These are phyloP conservation scores for Geotrichum klebahnii DNA, from an alignment of 1,139 yeast species.

Conservation along the genomic window DNA sequence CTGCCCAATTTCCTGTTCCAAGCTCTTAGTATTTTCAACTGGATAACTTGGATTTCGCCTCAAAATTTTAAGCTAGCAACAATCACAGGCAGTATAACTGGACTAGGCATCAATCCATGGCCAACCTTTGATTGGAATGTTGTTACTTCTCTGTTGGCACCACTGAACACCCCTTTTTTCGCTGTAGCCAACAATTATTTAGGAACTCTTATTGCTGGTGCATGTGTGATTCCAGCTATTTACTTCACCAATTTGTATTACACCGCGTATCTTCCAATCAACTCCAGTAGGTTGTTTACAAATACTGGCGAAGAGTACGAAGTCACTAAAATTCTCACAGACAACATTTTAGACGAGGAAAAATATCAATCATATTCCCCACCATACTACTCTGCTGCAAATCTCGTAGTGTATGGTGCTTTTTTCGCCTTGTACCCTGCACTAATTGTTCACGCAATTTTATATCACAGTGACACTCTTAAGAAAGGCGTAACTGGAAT, in stretches of 20 bases:
- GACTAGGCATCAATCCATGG: conserved; percentile 52
- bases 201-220: conserved; percentile 46
- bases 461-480: conserved; percentile 29
- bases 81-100: conserved; percentile 51
- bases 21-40: conserved; percentile 52
- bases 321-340: conserved; percentile 43
- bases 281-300: conserved; percentile 46
- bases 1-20: conserved; percentile 51
- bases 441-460: conserved; percentile 45
- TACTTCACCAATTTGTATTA: conserved; percentile 50
- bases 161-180: conserved; percentile 45
- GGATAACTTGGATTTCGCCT: conserved; percentile 65
- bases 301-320: conserved; percentile 47
- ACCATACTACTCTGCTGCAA: conserved; percentile 59
- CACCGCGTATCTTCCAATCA: conserved; percentile 53
- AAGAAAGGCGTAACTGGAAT: conserved; percentile 33
- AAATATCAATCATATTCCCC: conserved; percentile 42
- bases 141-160: conserved; percentile 32
- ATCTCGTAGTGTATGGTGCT: conserved; percentile 53
- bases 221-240: conserved; percentile 42
- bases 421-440: conserved; percentile 58
- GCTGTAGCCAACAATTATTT: conserved; percentile 41
- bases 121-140: conserved; percentile 50
- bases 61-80: conserved; percentile 50
- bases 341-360: conserved; percentile 33